Conservation (phyloP, 257 asterid genomes). For the Solanum piurae region DNA sequence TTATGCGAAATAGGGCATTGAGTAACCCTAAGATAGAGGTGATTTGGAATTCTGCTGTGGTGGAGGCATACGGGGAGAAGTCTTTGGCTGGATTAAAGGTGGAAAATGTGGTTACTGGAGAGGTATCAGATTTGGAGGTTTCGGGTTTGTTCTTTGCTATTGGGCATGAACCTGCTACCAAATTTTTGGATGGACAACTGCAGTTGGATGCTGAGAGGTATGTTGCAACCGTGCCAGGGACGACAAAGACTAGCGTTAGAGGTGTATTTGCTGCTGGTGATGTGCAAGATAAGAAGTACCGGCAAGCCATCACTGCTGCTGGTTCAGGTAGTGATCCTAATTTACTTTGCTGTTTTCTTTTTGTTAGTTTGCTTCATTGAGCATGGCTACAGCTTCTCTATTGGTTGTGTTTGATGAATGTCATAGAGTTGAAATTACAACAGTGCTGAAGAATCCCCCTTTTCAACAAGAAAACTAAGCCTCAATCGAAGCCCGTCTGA, state of each 20-base stretch:
- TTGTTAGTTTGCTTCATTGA: background rate
- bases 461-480: background rate
- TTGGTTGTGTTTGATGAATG: background rate
- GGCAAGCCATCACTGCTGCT: slow-evolving; percentile 94
- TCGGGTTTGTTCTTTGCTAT: slow-evolving; percentile 79
- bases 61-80: slow-evolving; percentile 67
- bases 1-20: slow-evolving; percentile 63
- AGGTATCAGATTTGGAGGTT: slow-evolving; percentile 44
- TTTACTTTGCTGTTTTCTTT: background rate
- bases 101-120: slow-evolving; percentile 50
- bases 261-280: slow-evolving; percentile 98
- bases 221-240: slow-evolving; percentile 58
- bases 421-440: background rate
- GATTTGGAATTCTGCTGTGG: slow-evolving; percentile 59
- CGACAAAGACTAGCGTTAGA: slow-evolving; percentile 55
- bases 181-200: slow-evolving; percentile 74
- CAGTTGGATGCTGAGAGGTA: slow-evolving; percentile 74
- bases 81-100: slow-evolving; percentile 64
- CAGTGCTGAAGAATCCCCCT: background rate
- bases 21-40: slow-evolving; percentile 59
- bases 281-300: slow-evolving; percentile 87
- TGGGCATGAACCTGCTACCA: slow-evolving; percentile 89
- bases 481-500: background rate
- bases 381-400: background rate
- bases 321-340: slow-evolving; percentile 46